phyloP scores from a whole-genome alignment of 805 yeast species.

The Cyberlindnera americana region DNA sequence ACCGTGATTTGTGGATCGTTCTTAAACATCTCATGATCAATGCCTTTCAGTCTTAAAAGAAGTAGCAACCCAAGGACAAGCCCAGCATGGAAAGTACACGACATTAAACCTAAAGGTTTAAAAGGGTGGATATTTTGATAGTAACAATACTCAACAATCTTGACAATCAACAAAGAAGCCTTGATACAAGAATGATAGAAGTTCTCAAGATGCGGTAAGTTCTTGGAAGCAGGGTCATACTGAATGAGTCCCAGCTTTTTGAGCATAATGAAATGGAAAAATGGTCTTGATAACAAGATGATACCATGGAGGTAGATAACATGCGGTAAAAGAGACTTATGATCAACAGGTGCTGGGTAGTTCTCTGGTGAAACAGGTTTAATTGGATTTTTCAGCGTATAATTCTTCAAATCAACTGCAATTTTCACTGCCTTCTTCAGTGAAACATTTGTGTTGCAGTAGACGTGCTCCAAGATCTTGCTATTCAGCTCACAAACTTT shows the following conservation, averaged over 20 bases:
- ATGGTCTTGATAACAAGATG: conserved; percentile 39
- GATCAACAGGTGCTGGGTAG: conserved; percentile 23
- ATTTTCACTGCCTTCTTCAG: conserved; percentile 32
- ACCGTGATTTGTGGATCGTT: conserved; percentile 16
- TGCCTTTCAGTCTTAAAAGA: conserved; percentile 20
- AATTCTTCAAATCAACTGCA: conserved; percentile 34
- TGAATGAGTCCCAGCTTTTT: conserved; percentile 21
- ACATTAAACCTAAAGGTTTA: conserved; percentile 34
- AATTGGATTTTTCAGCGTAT: conserved; percentile 33
- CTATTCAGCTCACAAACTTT: conserved; percentile 31
- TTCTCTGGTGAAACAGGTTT: conserved; percentile 28
- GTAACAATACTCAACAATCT: conserved; percentile 28
- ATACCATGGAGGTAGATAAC: conserved; percentile 36
- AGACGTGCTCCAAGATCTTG: conserved; percentile 31
- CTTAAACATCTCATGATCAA: conserved; percentile 19
- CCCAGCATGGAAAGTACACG: conserved; percentile 36
- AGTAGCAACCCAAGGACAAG: conserved; percentile 33
- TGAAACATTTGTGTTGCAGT: conserved; percentile 31
- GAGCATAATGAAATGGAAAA: conserved; percentile 34
- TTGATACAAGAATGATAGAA: conserved; percentile 37
- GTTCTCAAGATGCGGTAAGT: conserved; percentile 17
- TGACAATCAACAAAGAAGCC: conserved; percentile 34
- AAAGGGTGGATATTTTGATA: conserved; percentile 32
- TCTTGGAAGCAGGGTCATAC: conserved; percentile 15
- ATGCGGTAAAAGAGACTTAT: conserved; percentile 31